phyloP scores from a whole-genome alignment of 208 protist genomes.

The Acanthamoeba divionensis region DNA sequence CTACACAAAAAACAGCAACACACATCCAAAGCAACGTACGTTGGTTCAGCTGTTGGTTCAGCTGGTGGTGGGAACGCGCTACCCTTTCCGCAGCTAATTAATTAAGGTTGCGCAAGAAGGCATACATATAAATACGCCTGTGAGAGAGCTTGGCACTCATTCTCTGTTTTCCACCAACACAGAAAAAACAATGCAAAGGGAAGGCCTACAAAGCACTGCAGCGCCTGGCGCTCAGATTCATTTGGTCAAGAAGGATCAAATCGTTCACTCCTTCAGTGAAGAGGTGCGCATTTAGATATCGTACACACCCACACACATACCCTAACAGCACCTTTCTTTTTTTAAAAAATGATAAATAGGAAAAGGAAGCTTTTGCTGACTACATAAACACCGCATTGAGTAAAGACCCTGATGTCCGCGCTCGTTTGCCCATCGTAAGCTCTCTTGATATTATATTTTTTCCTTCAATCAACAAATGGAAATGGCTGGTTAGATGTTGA shows the following conservation, averaged over 20 bases:
- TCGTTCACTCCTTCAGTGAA: slow-evolving; percentile 57
- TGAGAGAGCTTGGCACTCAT: too few species aligned
- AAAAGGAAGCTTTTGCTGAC: slow-evolving; percentile 74
- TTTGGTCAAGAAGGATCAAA: slow-evolving; percentile 36
- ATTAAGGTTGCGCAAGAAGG: too few species aligned
- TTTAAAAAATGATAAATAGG: slow-evolving; percentile 70
- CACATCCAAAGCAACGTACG: too few species aligned
- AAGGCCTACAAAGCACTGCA: too few species aligned
- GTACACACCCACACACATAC: background rate
- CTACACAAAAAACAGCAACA: too few species aligned
- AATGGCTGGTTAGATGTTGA: background rate
- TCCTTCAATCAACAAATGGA: background rate
- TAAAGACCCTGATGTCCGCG: slow-evolving; percentile 72
- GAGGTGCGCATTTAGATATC: background rate
- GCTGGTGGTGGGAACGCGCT: too few species aligned
- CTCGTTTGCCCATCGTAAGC: slow-evolving; percentile 50
- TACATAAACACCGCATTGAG: slow-evolving; percentile 79
- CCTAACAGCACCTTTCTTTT: background rate
- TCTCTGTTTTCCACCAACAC: too few species aligned
- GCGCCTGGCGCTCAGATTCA: background rate
- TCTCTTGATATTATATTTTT: background rate
- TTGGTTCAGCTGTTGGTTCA: too few species aligned
- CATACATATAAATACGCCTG: too few species aligned
- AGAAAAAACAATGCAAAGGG: too few species aligned
- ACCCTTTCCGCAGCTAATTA: too few species aligned